A percentile compares a stretch with the other conserved stretches of the same genome.
These are phyloP conservation scores for Kalmanozyma brasiliensis DNA, from an alignment of 1,284 basidiomycete genomes.

Conservation along the genomic window DNA sequence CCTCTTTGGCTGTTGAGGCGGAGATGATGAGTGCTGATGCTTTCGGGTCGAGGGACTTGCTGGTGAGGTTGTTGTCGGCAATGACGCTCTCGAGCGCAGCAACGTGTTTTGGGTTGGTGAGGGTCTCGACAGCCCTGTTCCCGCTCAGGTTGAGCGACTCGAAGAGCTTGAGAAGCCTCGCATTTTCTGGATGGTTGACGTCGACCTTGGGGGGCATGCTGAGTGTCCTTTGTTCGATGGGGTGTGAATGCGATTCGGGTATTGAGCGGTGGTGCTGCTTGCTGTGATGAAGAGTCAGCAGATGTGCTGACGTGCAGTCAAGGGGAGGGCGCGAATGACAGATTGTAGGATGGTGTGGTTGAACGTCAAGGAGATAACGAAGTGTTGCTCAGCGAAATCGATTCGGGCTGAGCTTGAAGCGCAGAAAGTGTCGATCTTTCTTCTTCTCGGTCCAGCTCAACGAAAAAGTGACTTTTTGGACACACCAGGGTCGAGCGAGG, in stretches of 20 bases:
- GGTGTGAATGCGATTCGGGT: slow-evolving; percentile 3
- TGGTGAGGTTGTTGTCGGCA: slow-evolving; percentile 67
- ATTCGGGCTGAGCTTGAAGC: neutral
- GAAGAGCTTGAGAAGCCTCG: slow-evolving; percentile 76
- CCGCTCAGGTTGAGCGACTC: slow-evolving; percentile 81
- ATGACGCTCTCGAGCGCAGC: slow-evolving; percentile 78
- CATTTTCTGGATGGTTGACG: slow-evolving; percentile 70
- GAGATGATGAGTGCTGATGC: slow-evolving; percentile 77
- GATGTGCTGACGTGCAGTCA: too few relatives aligned
- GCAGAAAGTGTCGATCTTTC: neutral
- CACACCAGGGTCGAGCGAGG: slow-evolving; percentile 5
- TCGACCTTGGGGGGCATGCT: slow-evolving; percentile 73
- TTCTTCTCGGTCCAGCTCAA: neutral
- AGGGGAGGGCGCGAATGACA: too few relatives aligned
- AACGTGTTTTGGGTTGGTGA: slow-evolving; percentile 62
- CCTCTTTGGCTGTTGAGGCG: slow-evolving; percentile 74
- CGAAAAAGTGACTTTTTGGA: neutral
- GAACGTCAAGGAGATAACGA: neutral
- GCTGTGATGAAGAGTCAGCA: neutral
- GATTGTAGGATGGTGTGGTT: slow-evolving; percentile 5
- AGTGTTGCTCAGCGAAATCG: too few relatives aligned
- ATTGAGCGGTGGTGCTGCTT: slow-evolving; percentile 14
- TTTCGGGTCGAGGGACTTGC: slow-evolving; percentile 77
- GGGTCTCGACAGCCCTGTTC: slow-evolving; percentile 79
- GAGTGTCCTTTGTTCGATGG: neutral